A percentile compares a stretch with the other conserved stretches of the same genome.
Conservation (phyloP, 177 flowering plant genomes). For the Vitis hybrid region DNA sequence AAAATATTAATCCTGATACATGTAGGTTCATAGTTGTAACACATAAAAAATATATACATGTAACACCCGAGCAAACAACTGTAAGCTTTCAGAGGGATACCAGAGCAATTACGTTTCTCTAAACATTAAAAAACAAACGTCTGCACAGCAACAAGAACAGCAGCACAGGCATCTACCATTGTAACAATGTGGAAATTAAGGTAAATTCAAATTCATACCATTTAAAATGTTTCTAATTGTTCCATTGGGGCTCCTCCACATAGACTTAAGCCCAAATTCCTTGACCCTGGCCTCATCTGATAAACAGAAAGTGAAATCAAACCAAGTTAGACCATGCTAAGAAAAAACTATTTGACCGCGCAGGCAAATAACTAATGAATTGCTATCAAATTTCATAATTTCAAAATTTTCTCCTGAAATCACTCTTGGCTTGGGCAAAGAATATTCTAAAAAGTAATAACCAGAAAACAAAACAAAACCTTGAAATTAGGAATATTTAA, state of each 20-base stretch:
- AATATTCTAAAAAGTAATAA: not conserved
- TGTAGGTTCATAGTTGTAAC: too few species aligned
- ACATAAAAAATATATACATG: too few species aligned
- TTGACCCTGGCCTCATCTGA: constrained; percentile 91
- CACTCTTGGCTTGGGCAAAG: not conserved
- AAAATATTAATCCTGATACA: too few species aligned
- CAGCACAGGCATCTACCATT: not conserved
- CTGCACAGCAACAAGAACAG: not conserved
- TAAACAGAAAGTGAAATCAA: constrained; percentile 6
- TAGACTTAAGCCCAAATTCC: constrained; percentile 85
- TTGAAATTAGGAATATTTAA: not conserved
- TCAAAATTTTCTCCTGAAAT: not conserved
- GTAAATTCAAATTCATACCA: constrained; percentile 44
- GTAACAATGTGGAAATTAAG: not conserved
- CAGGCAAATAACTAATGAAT: too few species aligned
- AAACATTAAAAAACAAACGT: not conserved
- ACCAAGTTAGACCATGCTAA: not conserved
- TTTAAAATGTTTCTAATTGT: constrained; percentile 91
- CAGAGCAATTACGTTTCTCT: too few species aligned
- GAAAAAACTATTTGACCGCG: not conserved
- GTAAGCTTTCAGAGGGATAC: too few species aligned
- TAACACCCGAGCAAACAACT: too few species aligned
- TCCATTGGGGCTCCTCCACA: constrained; percentile 99
- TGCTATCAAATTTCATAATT: too few species aligned
- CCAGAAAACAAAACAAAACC: not conserved